phyloP scores from a whole-genome alignment of 177 flowering plant genomes.

The Telopea speciosissima region DNA sequence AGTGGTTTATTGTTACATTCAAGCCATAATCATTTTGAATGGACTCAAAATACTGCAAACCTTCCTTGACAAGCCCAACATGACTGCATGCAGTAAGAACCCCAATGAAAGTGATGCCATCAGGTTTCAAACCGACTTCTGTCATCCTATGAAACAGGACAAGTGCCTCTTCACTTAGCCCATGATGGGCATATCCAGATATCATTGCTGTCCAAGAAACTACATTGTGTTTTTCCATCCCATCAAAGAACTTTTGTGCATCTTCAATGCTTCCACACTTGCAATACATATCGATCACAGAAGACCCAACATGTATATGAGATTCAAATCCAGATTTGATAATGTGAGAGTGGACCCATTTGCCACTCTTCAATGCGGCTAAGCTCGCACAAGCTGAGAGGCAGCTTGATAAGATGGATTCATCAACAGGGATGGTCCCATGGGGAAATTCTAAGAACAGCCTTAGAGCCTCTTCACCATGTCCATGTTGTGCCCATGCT shows the following conservation, averaged over 20 bases:
- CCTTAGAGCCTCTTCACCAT: conserved; percentile 3
- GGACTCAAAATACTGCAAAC: conserved; percentile 9
- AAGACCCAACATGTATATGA: conserved; percentile 6
- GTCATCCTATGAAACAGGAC: conserved; percentile 5
- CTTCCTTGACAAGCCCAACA: conserved; percentile 17
- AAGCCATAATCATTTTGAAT: conserved; percentile 6
- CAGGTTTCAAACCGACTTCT: conserved; percentile 7
- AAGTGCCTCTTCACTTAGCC: conserved; percentile 7
- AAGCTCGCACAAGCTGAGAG: conserved; percentile 14
- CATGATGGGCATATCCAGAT: conserved; percentile 11
- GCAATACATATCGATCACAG: conserved; percentile 10
- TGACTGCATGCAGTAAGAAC: conserved; percentile 14
- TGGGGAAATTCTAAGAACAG: conserved; percentile 5
- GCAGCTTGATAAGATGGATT: conserved; percentile 7
- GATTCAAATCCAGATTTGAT: conserved; percentile 11
- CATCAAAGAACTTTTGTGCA: conserved; percentile 8
- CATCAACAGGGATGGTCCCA: background rate
- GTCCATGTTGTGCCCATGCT: conserved; percentile 11
- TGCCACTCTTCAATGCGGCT: conserved; percentile 7
- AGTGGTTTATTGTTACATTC: background rate
- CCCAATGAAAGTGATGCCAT: conserved; percentile 14
- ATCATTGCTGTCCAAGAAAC: conserved; percentile 13
- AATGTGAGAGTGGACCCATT: conserved; percentile 7
- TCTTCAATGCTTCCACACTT: conserved; percentile 14
- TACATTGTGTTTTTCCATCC: conserved; percentile 1